Base-by-base conservation (phyloP, 768 basidiomycete genomes). In the Trametes cubensis region DNA sequence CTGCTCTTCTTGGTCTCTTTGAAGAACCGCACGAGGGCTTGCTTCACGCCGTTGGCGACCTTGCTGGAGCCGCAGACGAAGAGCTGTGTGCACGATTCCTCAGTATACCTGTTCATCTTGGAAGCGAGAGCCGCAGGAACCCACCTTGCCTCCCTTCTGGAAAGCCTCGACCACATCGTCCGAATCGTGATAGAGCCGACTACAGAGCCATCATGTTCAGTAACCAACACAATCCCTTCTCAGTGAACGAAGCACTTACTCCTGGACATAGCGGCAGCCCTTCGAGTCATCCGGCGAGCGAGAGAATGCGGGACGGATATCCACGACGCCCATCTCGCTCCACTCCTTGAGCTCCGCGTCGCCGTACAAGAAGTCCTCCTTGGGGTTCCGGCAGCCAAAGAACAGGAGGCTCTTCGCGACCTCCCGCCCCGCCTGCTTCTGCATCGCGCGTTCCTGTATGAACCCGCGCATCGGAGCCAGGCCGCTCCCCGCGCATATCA, bases 391-490 rank as follows among this genome's bases (percentile, higher is more conserved):
- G 63, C 81, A 82, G 4, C 81, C 81, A 63, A 79, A 80, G 74
- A 80, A 82, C 45, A 81, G 65, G 15, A 79, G 47, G 60, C 74
- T 73, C 63, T 71, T 69, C 14, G 76, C 78, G 21, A 80, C 75
- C 17, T 75, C 70, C 7, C 79, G 71, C 0, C 80, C 80, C 6
- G 78, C 71, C 21, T 68, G 61, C 67, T 77, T 79, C 67, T 82
- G 81, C 56, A 75, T 67, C 18, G 79, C 78, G 11, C 81, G 75
- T 64, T 82, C 81, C 69, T 82, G 80, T 30, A 83, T 74, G 73
- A 83, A 83, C 0, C 78, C 80, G 40, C 80, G 75, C 76, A 82
- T 79, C 3, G 81, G 81, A 4, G 81, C 81, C 18, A 83, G 66
- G 4, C 81, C 81, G 13, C 79, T 76, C 14, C 82, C 82, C 21